These are phyloP conservation scores for Diplodia corticola DNA, from an alignment of 2,329 filamentous ascomycete species.

Conservation along the genomic window DNA sequence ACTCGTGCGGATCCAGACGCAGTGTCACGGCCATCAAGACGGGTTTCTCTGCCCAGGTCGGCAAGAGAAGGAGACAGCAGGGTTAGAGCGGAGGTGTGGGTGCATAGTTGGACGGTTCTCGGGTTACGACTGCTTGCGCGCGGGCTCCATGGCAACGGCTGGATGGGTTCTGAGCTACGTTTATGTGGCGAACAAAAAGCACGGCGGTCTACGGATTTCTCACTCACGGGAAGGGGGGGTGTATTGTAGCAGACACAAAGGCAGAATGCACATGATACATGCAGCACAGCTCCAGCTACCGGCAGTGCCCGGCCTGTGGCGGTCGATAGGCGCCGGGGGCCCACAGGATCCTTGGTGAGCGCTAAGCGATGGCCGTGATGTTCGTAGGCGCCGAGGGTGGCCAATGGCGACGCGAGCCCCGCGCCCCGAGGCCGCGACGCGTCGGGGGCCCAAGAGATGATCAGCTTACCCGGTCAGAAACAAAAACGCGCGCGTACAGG, in stretches of 20 bases:
- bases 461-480: slow-evolving; percentile 14
- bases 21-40: slow-evolving; percentile 98
- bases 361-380: slow-evolving; percentile 9
- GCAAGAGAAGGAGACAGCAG: slow-evolving; percentile 95
- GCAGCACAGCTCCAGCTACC: not conserved
- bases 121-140: slow-evolving; percentile 1
- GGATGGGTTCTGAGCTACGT: slow-evolving; percentile 2
- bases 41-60: slow-evolving; percentile 99
- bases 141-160: slow-evolving; percentile 5
- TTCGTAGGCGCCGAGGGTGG: slow-evolving; percentile 7
- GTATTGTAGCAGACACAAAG: slow-evolving; percentile 17
- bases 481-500: slow-evolving; percentile 1
- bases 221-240: not conserved
- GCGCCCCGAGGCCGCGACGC: slow-evolving; percentile 13
- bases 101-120: not conserved
- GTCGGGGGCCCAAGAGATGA: not conserved
- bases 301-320: not conserved
- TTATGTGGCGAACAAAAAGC: slow-evolving; percentile 16
- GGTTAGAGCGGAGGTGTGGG: slow-evolving; percentile 54
- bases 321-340: slow-evolving; percentile 6
- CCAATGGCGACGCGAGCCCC: slow-evolving; percentile 2
- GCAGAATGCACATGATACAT: slow-evolving; percentile 7
- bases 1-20: slow-evolving; percentile 66
- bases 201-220: slow-evolving; percentile 2
- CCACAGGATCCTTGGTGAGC: slow-evolving; percentile 5